phyloP scores from a whole-genome alignment of 2,329 filamentous ascomycete genomes.

The Aspergillus brunneoviolaceus region DNA sequence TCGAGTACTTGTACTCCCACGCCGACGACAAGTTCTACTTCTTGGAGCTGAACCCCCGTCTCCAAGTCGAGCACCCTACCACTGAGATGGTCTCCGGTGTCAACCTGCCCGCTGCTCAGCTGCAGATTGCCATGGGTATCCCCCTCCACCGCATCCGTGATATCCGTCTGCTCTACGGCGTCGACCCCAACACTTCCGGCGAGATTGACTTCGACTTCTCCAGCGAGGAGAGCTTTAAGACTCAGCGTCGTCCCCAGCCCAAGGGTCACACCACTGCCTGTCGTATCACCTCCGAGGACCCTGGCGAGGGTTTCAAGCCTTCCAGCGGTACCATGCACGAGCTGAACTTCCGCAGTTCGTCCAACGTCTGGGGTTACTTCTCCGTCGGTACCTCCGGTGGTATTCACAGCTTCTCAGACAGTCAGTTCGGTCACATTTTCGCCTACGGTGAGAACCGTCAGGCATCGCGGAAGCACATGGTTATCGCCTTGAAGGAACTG shows the following conservation, averaged over 20 bases:
- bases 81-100: slow-evolving; percentile 99
- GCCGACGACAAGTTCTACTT: slow-evolving; percentile 99
- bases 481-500: slow-evolving; percentile 94
- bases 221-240: slow-evolving; percentile 75
- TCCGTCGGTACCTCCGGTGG: slow-evolving; percentile 94
- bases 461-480: slow-evolving; percentile 98
- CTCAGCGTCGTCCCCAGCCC: slow-evolving; percentile 84
- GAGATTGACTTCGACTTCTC: slow-evolving; percentile 98
- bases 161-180: slow-evolving; percentile 93
- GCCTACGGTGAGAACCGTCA: slow-evolving; percentile 97
- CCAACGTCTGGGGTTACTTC: slow-evolving; percentile 99
- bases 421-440: slow-evolving; percentile 98
- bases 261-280: slow-evolving; percentile 98
- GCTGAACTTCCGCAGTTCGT: slow-evolving; percentile 96
- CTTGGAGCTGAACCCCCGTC: slow-evolving; percentile 95
- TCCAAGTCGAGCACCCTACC: slow-evolving; percentile 98
- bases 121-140: slow-evolving; percentile 98
- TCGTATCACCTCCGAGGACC: slow-evolving; percentile 98
- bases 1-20: slow-evolving; percentile 98
- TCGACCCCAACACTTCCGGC: slow-evolving; percentile 80
- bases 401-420: slow-evolving; percentile 99
- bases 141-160: slow-evolving; percentile 93
- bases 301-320: slow-evolving; percentile 98
- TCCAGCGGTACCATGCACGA: slow-evolving; percentile 99
- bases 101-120: slow-evolving; percentile 92